Conservation (phyloP, 73 alveolate species). For the Symbiodinium pilosum region DNA sequence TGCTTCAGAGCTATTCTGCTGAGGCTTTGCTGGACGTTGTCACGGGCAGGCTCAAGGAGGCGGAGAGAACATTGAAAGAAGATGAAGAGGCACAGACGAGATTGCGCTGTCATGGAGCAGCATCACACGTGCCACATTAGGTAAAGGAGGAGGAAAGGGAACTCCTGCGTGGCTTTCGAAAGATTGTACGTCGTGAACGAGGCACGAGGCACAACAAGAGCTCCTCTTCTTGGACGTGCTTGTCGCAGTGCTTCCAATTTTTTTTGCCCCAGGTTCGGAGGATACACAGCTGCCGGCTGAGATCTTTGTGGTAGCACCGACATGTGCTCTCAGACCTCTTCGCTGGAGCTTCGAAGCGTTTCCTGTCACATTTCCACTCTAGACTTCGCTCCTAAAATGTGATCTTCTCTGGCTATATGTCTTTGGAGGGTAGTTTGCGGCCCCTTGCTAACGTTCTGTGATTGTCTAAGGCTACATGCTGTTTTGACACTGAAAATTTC, state of each 20-base stretch:
- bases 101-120: no score
- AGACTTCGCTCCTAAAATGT: no score
- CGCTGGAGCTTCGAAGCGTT: no score
- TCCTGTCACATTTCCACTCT: no score
- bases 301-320: slow-evolving; percentile 25
- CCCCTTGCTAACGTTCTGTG: no score
- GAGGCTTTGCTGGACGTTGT: slow-evolving; percentile 85
- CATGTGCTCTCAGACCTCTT: no score
- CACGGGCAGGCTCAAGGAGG: slow-evolving; percentile 70
- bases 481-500: no score
- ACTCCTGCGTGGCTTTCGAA: slow-evolving; percentile 84
- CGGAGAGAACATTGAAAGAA: slow-evolving; percentile 62
- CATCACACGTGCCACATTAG: background rate
- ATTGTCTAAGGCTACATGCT: no score
- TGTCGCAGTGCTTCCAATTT: background rate
- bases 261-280: slow-evolving; percentile 24
- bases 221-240: no score
- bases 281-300: slow-evolving; percentile 88
- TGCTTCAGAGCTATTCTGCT: background rate
- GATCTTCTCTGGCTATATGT: no score
- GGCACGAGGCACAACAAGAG: no score
- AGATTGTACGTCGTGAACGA: slow-evolving; percentile 84
- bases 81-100: slow-evolving; percentile 87
- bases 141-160: slow-evolving; percentile 89
- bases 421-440: no score